Base-by-base conservation (phyloP, 148 eudicot genomes). In the Gaultheria prostrata region DNA sequence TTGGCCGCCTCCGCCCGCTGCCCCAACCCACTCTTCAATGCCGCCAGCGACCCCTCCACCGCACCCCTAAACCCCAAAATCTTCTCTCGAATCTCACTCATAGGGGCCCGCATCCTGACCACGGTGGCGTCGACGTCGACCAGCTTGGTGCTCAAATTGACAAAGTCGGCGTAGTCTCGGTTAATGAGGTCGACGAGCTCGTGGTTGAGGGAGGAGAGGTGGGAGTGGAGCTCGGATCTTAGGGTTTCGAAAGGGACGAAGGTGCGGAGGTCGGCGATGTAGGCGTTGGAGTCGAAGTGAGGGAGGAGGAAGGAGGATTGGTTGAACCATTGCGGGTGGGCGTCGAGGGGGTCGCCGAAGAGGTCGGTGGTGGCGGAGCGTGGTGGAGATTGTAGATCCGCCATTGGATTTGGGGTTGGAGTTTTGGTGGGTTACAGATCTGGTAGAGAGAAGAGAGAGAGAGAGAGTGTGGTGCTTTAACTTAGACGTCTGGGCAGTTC, bases 191-290 rank as follows among this genome's bases (percentile, higher is more conserved):
- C 99, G 3, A 97, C 92, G 17, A 97, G 93, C 81, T 97, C 93
- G 81, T 89, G 93, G 28, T 91, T 89, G 6, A 97, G 90, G 9
- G 93, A 88, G 17, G 93, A 82, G 13, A 93, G 88, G 43, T 94
- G 97, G 0, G 97, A 91, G 0, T 87, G 93, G 72, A 97, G 95
- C 83, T 97, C 98, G 10, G 93, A 89, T 49, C 95, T 91, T 69
- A 97, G 94, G 20, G 99, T 93, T 45, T 90, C 91, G 90, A 97
- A 92, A 20, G 99, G 99, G 54, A 97, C 99, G 90, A 97, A 97
- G 17, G 99, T 91, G 26, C 99, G 93, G 81, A 97, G 98, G 83
- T 97, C 98, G 86, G 97, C 82, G 39, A 97, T 94, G 93, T 97
- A 97, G 49, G 91, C 63, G 70, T 91, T 93, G 33, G 97, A 80